A percentile compares a stretch with the other conserved stretches of the same genome.
Evolutionary conservation across 805 yeast genomes (phyloP).

Genomic region (Suhomyces pyralidae): DNA sequence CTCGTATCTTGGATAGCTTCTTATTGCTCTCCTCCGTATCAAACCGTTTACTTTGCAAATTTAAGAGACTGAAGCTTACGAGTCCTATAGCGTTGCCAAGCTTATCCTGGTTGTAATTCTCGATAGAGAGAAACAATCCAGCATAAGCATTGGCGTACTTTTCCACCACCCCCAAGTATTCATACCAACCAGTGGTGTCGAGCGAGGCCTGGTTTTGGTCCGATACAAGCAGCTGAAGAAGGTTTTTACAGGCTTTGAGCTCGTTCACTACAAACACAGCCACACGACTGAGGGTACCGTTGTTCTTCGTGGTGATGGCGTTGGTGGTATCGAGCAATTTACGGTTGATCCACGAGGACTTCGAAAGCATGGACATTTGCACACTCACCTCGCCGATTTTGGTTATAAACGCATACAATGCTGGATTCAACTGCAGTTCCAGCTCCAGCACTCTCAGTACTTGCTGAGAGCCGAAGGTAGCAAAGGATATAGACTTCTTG

Average conservation of each 20-base stretch:
- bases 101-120: constrained; percentile 42
- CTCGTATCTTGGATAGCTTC: constrained; percentile 19
- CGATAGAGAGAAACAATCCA: constrained; percentile 44
- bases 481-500: constrained; percentile 29
- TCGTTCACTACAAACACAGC: constrained; percentile 41
- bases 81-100: constrained; percentile 48
- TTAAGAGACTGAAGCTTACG: constrained; percentile 33
- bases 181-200: constrained; percentile 23
- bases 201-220: neutral
- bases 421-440: neutral
- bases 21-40: constrained; percentile 10
- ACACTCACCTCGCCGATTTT: constrained; percentile 30
- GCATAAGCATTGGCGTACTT: constrained; percentile 42
- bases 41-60: constrained; percentile 32
- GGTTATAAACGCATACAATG: constrained; percentile 14
- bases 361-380: constrained; percentile 39
- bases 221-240: neutral
- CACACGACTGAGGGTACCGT: constrained; percentile 45
- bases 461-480: constrained; percentile 19
- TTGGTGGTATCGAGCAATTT: constrained; percentile 7
- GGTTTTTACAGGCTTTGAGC: constrained; percentile 11
- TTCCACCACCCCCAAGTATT: constrained; percentile 28
- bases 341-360: constrained; percentile 38
- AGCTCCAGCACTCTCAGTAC: neutral
- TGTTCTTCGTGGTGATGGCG: constrained; percentile 19